Base-by-base conservation (phyloP, 83 land plant species). In the Diphasiastrum complanatum region DNA sequence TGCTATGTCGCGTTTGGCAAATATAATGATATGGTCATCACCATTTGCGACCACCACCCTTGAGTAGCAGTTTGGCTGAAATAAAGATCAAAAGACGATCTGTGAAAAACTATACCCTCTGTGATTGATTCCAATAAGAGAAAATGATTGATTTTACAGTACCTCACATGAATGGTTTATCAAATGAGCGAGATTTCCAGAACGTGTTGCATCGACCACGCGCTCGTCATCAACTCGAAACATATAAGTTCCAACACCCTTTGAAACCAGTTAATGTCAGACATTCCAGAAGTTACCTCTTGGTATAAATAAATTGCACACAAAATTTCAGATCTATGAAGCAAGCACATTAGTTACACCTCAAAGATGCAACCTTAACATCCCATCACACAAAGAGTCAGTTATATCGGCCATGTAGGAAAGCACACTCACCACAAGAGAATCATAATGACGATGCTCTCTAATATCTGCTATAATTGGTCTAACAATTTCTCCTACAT, bases 201-300 rank as follows among this genome's bases (percentile, higher is more conserved):
- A 31, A 27, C 35, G 59, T 12, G 59, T 55, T 27, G 59, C 59
- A 1, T 55, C 59, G 35, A 55, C 59, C 8, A 55, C 59, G 14
- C 59, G 59, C 34, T 55, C 59, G 19, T 55, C 59, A 30, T 55
- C 59, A 10, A 55, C 31, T 0, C 59, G 35, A 19, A 55, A 55
- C 59, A 55, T 55, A 35, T 55, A 55, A 27, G 59, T 55, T 27
- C 59, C 59, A 24, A 35, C 59, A 27, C 59, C 59, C 59, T 55
- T 10, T 12, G 31, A 55, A 55, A 55, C 25, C 16, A 18, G 25
- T 23, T 10, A 50, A 0, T 0, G 1, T n/a, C 12, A 0, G 22
- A 50, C 23, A 10, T 50, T 24, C 19, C 16, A 23, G n/a, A n/a
- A n/a, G n/a, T n/a, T n/a, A n/a, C n/a, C n/a, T 0, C 53, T 23